These are phyloP conservation scores for Westerdykella ornata DNA, from an alignment of 2,329 filamentous ascomycete genomes.

Conservation along the genomic window DNA sequence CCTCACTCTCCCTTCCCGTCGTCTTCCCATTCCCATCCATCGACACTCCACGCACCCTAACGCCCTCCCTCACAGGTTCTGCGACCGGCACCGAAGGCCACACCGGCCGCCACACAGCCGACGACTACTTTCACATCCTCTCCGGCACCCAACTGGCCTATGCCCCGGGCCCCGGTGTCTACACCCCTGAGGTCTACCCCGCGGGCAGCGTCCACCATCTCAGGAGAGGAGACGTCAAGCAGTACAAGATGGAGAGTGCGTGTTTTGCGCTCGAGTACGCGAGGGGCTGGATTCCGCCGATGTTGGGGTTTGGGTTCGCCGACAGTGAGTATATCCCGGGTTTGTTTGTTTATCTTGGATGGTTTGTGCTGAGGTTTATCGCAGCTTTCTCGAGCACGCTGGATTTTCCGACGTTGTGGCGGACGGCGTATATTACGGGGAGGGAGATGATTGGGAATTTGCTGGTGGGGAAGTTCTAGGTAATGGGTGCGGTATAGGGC, in stretches of 20 bases:
- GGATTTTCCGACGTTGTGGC: constrained; percentile 78
- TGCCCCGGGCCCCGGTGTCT: constrained; percentile 53
- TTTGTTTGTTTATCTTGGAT: neutral
- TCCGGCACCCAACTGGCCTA: constrained; percentile 71
- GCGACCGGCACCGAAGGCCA: constrained; percentile 82
- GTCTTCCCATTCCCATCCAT: neutral
- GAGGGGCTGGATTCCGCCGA: constrained; percentile 83
- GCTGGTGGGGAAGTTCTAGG: constrained; percentile 13
- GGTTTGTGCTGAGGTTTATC: no score
- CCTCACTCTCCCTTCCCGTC: no score
- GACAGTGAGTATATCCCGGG: constrained; percentile 48
- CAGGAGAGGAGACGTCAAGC: constrained; percentile 63
- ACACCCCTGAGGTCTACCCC: constrained; percentile 62
- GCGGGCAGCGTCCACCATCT: constrained; percentile 67
- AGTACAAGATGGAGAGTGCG: constrained; percentile 70
- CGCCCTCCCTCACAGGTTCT: constrained; percentile 43
- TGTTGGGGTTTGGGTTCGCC: constrained; percentile 84
- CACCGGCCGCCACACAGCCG: constrained; percentile 78
- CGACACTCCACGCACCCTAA: neutral
- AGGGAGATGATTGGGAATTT: constrained; percentile 71
- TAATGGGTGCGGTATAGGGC: no score
- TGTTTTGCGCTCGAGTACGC: constrained; percentile 83
- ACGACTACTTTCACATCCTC: constrained; percentile 93
- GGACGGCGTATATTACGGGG: constrained; percentile 66
- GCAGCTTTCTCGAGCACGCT: constrained; percentile 64